Conservation (phyloP, 257 asterid genomes). For the Echites panduratus region DNA sequence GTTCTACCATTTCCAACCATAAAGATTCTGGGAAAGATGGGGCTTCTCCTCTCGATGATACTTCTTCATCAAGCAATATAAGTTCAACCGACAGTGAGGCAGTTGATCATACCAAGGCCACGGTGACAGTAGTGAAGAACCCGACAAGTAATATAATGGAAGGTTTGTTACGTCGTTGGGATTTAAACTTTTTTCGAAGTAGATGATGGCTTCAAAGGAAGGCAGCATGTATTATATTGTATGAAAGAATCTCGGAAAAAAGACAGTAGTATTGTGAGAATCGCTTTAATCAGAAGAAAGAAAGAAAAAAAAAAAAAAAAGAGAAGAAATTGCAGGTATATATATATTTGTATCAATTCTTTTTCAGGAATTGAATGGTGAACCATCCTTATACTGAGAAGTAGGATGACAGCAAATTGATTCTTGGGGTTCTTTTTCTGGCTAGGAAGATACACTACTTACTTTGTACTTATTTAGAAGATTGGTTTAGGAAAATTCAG, state of each 20-base stretch:
- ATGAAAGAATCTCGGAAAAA: constrained; percentile 10
- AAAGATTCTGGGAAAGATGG: constrained; percentile 27
- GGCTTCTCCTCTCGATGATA: constrained; percentile 16
- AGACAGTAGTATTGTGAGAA: neutral
- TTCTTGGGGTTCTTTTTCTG: neutral
- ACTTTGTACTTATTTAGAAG: neutral
- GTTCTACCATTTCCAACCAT: constrained; percentile 8
- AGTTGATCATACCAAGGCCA: constrained; percentile 56
- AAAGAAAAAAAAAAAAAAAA: neutral
- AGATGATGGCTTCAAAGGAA: constrained; percentile 26
- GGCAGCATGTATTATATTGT: constrained; percentile 11
- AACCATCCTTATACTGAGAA: too few relatives aligned
- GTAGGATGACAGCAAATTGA: neutral
- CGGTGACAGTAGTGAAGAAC: constrained; percentile 62
- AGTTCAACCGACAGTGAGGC: constrained; percentile 34
- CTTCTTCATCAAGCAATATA: constrained; percentile 22
- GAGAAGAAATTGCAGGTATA: constrained; percentile 10
- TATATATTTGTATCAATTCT: neutral
- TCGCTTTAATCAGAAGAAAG: constrained; percentile 1
- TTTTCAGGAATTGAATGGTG: too few relatives aligned
- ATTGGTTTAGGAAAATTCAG: constrained; percentile 10
- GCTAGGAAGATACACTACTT: neutral
- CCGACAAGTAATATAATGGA: constrained; percentile 58
- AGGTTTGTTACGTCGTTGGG: constrained; percentile 86
- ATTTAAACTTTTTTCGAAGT: constrained; percentile 63